Conservation (phyloP, 2,329 filamentous ascomycete species). For the Chrysoporthe deuterocubensis region DNA sequence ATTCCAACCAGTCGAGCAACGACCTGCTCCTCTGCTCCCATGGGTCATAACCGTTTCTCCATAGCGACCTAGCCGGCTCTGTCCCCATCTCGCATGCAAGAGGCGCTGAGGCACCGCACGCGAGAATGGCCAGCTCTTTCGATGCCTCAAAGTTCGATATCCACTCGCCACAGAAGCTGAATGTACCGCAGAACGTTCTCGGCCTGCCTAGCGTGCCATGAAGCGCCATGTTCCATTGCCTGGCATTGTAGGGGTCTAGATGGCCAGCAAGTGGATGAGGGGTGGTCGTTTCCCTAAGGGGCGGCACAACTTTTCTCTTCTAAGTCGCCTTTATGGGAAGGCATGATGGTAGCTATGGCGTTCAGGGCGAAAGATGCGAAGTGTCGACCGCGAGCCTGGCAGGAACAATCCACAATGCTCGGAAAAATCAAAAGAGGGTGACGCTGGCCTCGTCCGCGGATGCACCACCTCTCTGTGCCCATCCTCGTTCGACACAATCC, state of each 20-base stretch:
- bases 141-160: neutral
- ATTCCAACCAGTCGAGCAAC: slow-evolving; percentile 4
- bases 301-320: neutral
- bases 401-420: neutral
- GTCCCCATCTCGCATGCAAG: too few species aligned
- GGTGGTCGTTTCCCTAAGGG: neutral
- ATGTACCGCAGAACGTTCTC: neutral
- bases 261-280: neutral
- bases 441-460: neutral
- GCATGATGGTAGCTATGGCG: neutral
- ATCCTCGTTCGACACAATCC: neutral
- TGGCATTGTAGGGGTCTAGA: neutral
- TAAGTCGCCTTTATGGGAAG: neutral
- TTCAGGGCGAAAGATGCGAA: neutral
- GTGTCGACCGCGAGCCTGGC: neutral
- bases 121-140: neutral
- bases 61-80: too few species aligned
- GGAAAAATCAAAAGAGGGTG: neutral
- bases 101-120: neutral
- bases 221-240: neutral
- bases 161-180: neutral
- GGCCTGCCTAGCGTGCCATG: neutral
- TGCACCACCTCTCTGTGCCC: neutral
- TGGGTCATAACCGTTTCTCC: neutral
- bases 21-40: neutral